Conservation (phyloP, 1,139 yeast species). For the Lodderomyces beijingensis region DNA sequence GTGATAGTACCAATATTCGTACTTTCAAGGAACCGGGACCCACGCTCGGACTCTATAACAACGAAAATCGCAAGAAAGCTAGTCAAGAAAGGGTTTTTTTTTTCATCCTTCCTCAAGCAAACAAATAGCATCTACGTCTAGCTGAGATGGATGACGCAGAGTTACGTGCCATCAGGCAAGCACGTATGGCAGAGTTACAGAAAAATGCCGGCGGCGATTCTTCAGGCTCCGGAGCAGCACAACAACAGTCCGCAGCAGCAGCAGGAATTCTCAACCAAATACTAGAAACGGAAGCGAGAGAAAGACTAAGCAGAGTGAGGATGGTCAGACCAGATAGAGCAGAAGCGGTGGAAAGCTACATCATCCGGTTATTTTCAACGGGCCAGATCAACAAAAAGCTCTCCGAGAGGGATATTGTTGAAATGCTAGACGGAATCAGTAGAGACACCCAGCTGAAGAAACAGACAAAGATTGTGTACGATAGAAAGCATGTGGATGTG, state of each 20-base stretch:
- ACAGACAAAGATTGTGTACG: constrained; percentile 54
- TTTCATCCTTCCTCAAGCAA: too few species aligned
- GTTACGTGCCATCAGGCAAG: constrained; percentile 82
- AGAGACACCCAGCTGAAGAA: constrained; percentile 65
- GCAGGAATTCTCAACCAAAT: constrained; percentile 57
- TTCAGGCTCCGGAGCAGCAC: constrained; percentile 14
- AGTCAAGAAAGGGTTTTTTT: too few species aligned
- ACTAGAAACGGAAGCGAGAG: constrained; percentile 78
- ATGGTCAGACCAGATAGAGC: constrained; percentile 93
- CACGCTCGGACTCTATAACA: too few species aligned
- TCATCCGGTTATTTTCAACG: constrained; percentile 66
- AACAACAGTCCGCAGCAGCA: constrained; percentile 18
- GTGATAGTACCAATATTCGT: too few species aligned
- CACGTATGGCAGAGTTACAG: constrained; percentile 80
- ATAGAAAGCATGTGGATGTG: constrained; percentile 21
- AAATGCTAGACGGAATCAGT: constrained; percentile 76
- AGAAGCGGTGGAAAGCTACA: constrained; percentile 78
- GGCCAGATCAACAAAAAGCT: constrained; percentile 76
- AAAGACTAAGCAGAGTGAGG: constrained; percentile 79
- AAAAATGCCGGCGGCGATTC: constrained; percentile 36
- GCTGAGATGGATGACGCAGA: constrained; percentile 72
- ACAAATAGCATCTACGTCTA: too few species aligned
- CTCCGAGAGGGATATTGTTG: constrained; percentile 75
- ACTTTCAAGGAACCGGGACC: too few species aligned
- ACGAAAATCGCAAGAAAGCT: too few species aligned